Evolutionary conservation across 768 basidiomycete genomes (phyloP), one percentile per base, ranked within the genome.

Genomic region (Suillus hirtellus): DNA sequence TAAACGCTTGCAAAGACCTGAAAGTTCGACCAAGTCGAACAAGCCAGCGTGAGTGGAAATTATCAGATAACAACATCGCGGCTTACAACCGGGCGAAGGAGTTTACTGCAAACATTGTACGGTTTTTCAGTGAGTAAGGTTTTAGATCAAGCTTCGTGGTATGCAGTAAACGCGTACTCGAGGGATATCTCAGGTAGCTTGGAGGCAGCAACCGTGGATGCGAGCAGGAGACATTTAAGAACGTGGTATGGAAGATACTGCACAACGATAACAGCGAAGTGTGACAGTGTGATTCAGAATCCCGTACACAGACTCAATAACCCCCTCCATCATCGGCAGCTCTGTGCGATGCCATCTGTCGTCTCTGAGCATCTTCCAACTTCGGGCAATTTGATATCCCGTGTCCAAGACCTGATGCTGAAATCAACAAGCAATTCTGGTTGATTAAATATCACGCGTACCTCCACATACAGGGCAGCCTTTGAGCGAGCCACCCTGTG

Each of bases 401-500:
- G 69, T 99, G 97, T 19, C 96, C 97, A 62, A 99, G 86, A 74
- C 95, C 92, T 92, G 70, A 46, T 24, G 34, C 19, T 44, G 47
- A 14, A 44, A 43, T 42, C 17, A 53, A 43, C 19, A 31, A 59
- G 59, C 63, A 59, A 12, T 27, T 7, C 1, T 27, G 4, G 35
- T 49, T 24, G n/a, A 17, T 21, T 27, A 31, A 19, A 50, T 37
- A n/a, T 9, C 15, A 21, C 19, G 74, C 81, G 59, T 72, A 89
- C 93, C 96, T 73, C 97, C 97, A 79, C 97, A 99, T 46, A 98
- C 94, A 1, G 94, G 89, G 78, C 97, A 99, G 19, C 96, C 95
- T 65, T 88, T 92, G 63, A 94, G 75, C 2, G 86, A 81, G 14
- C 87, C 90, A 19, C 91, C 92, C 71, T 91, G 89, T 1, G 83